These are phyloP conservation scores for Whalleya microplaca DNA, from an alignment of 2,329 filamentous ascomycete genomes.

Conservation along the genomic window DNA sequence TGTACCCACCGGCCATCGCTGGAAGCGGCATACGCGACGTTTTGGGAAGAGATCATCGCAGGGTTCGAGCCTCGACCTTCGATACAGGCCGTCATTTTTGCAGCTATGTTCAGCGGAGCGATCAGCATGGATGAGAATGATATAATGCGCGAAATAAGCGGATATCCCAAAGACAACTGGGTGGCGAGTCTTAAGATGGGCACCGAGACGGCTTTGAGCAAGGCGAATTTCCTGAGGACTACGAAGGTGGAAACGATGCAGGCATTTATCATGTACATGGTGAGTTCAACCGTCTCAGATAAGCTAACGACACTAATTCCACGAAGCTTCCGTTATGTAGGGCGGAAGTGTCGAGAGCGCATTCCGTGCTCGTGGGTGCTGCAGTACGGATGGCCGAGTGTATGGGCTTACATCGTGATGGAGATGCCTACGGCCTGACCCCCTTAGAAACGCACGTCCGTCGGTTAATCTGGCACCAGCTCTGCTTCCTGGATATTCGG, in stretches of 20 bases:
- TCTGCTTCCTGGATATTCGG: slow-evolving; percentile 76
- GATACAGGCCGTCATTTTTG: slow-evolving; percentile 70
- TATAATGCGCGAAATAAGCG: slow-evolving; percentile 56
- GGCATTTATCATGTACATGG: slow-evolving; percentile 76
- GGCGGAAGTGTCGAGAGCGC: slow-evolving; percentile 71
- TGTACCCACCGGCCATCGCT: slow-evolving; percentile 70
- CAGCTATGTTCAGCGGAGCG: slow-evolving; percentile 69
- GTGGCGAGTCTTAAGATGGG: slow-evolving; percentile 67
- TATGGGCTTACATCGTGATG: slow-evolving; percentile 76
- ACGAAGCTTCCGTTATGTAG: slow-evolving; percentile 70
- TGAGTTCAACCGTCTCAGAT: slow-evolving; percentile 42
- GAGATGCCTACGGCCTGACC: slow-evolving; percentile 65
- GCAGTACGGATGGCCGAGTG: slow-evolving; percentile 76
- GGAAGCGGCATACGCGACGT: slow-evolving; percentile 63
- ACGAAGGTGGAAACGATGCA: slow-evolving; percentile 75
- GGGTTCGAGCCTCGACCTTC: slow-evolving; percentile 66
- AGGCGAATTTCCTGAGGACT: slow-evolving; percentile 72
- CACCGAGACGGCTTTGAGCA: slow-evolving; percentile 68
- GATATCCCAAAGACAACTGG: slow-evolving; percentile 56
- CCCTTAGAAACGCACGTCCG: slow-evolving; percentile 73
- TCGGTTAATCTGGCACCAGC: slow-evolving; percentile 75
- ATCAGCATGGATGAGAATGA: slow-evolving; percentile 65
- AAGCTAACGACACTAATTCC: slow-evolving; percentile 25
- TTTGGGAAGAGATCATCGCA: slow-evolving; percentile 65
- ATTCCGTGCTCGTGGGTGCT: slow-evolving; percentile 72